These are phyloP conservation scores for Amanita jacksonii DNA, from an alignment of 768 basidiomycete genomes.

Conservation along the genomic window DNA sequence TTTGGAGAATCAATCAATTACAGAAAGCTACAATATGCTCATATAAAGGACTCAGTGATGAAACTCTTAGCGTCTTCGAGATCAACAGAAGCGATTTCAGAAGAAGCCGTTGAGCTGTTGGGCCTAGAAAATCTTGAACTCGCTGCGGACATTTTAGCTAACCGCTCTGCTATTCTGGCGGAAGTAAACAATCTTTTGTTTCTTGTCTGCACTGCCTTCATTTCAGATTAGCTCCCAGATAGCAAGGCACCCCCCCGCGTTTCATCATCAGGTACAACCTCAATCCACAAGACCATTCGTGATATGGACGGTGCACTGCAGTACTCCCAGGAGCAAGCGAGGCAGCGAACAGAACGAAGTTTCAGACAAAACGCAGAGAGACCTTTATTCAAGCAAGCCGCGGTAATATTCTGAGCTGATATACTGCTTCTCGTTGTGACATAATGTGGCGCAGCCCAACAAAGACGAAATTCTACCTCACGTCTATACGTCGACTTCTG, in stretches of 20 bases:
- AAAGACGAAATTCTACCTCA: constrained; percentile 68
- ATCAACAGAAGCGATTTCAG: constrained; percentile 64
- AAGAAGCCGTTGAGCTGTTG: constrained; percentile 66
- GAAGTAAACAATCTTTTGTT: constrained; percentile 32
- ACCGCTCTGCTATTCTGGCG: constrained; percentile 37
- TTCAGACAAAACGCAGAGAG: constrained; percentile 54
- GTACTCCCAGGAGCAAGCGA: constrained; percentile 38
- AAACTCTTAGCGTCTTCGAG: constrained; percentile 38
- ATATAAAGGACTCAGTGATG: constrained; percentile 21
- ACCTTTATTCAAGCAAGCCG: constrained; percentile 50
- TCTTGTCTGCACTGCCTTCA: background rate
- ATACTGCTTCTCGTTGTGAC: background rate
- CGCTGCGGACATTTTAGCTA: constrained; percentile 56
- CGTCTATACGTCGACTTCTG: constrained; percentile 69
- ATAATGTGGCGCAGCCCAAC: constrained; percentile 29
- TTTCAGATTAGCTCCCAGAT: background rate
- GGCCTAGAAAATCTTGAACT: constrained; percentile 83
- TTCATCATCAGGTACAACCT: background rate
- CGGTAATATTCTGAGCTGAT: constrained; percentile 27
- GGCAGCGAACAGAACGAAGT: constrained; percentile 50
- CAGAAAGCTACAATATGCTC: background rate
- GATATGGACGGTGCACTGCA: constrained; percentile 6
- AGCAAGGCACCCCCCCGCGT: background rate
- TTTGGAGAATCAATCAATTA: background rate
- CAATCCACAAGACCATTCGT: background rate